Percentiles rank a stretch among this genome's conserved stretches.
Conservation (phyloP, 2,329 filamentous ascomycete species). For the Lachnellula willkommii region DNA sequence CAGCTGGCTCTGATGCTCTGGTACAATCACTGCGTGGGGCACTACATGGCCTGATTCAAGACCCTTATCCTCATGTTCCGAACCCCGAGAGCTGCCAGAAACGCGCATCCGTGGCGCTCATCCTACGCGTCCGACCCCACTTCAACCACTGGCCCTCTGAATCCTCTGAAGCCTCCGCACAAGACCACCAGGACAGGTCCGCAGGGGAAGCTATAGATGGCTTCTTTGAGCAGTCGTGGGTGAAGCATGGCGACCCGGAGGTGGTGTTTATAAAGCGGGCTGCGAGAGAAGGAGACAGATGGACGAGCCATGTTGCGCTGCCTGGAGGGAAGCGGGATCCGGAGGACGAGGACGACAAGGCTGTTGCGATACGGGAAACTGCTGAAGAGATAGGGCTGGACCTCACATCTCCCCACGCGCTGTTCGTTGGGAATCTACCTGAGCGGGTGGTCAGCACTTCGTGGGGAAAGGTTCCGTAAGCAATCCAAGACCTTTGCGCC, state of each 20-base stretch:
- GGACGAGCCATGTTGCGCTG: conserved; percentile 64
- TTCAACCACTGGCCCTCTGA: conserved; percentile 47
- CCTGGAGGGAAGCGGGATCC: conserved; percentile 64
- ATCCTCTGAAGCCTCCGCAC: conserved; percentile 7
- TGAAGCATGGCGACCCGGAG: conserved; percentile 60
- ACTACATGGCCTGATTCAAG: conserved; percentile 33
- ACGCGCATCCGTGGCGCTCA: conserved; percentile 60
- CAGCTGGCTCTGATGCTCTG: conserved; percentile 22
- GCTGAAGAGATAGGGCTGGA: conserved; percentile 62
- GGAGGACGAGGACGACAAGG: conserved; percentile 56
- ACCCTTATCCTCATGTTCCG: conserved; percentile 44
- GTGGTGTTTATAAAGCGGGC: conserved; percentile 68
- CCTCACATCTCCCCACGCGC: conserved; percentile 42
- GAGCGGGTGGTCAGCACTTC: conserved; percentile 61
- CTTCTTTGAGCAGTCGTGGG: conserved; percentile 62
- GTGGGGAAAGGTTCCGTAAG: conserved; percentile 60
- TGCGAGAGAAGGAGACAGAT: conserved; percentile 58
- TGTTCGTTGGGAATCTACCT: conserved; percentile 56
- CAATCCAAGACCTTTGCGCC: conserved; percentile 9
- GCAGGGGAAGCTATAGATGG: conserved; percentile 41
- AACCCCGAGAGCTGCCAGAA: conserved; percentile 36
- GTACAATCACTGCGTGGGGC: conserved; percentile 24
- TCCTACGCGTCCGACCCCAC: conserved; percentile 56
- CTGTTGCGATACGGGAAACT: conserved; percentile 59
- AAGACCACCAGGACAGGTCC: conserved; percentile 1